Evolutionary conservation across 371 early-diverging fungal genomes (phyloP).

Genomic region (Rhizopus stolonifer): DNA sequence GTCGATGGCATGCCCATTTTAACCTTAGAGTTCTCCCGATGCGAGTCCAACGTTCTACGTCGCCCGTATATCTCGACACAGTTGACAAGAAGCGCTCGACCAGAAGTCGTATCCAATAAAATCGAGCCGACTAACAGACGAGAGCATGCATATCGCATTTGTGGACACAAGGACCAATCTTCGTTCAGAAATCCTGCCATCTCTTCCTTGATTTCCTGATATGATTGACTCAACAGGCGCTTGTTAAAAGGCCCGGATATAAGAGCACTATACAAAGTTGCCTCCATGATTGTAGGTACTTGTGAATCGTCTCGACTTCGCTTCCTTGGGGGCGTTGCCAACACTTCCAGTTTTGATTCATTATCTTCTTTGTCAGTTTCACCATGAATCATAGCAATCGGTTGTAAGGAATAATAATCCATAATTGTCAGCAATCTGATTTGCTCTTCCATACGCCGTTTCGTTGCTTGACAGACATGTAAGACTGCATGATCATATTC

Average conservation of each 20-base stretch:
- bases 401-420: too few relatives aligned
- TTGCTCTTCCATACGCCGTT: too few relatives aligned
- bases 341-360: too few relatives aligned
- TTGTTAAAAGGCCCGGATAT: not conserved
- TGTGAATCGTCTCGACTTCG: too few relatives aligned
- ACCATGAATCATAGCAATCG: too few relatives aligned
- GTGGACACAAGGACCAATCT: constrained; percentile 4
- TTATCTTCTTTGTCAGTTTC: too few relatives aligned
- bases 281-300: too few relatives aligned
- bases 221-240: not conserved
- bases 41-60: constrained; percentile 2
- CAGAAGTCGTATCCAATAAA: constrained; percentile 13
- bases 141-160: constrained; percentile 16
- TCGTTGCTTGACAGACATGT: too few relatives aligned
- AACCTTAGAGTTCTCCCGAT: not conserved
- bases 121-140: constrained; percentile 14
- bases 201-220: not conserved
- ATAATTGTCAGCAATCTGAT: too few relatives aligned
- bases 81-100: constrained; percentile 21
- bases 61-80: constrained; percentile 27
- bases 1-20: not conserved
- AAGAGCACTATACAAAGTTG: not conserved
- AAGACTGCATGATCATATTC: too few relatives aligned
- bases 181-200: not conserved
- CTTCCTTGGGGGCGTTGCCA: too few relatives aligned